Evolutionary conservation across 1,284 basidiomycete species (phyloP), one percentile per base, ranked within the genome.

Genomic region (Ceratobasidium sp.): DNA sequence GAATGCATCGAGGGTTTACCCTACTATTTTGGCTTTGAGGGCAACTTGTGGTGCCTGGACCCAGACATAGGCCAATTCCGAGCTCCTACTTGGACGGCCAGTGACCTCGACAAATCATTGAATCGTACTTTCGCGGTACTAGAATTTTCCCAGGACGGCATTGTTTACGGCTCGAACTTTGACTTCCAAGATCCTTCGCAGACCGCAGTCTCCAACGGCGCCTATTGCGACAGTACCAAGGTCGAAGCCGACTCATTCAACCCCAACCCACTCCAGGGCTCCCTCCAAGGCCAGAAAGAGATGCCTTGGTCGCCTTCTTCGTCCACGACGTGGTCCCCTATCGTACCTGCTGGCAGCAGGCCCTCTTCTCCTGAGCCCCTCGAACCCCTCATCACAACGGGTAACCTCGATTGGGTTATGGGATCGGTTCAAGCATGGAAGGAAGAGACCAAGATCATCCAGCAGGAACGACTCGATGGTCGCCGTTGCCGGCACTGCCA

Each of bases 401-500:
- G 27, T 48, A 9, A 16, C 8, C 39, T n/a, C 37, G 16, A 39
- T 27, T 39, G 11, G 61, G 24, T 13, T 8, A 63, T 7, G 29
- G 43, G 31, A 24, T 16, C 19, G 19, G 34, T 65, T 22, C 24
- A 51, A 19, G 16, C n/a, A 37, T 66, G 64, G 64, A 66, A 66
- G n/a, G 34, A 37, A 27, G 64, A 66, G 31, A 66, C 49, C 11
- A 58, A 61, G 8, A 11, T 29, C 1, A 49, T 62, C 34, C 54
- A 72, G 34, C 46, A 29, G 31, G 64, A 49, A 22, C 64, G 49
- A 27, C 58, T 72, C 27, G 69, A 72, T 14, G 56, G 58, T n/a
- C 69, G 69, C 24, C 69, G 69, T 16, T 72, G 69, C 56, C 56
- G 41, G 0, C 22, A 49, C 14, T 72, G 69, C 24, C 59, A 62